Conservation (phyloP, 768 basidiomycete species). For the Tremella fuciformis region DNA sequence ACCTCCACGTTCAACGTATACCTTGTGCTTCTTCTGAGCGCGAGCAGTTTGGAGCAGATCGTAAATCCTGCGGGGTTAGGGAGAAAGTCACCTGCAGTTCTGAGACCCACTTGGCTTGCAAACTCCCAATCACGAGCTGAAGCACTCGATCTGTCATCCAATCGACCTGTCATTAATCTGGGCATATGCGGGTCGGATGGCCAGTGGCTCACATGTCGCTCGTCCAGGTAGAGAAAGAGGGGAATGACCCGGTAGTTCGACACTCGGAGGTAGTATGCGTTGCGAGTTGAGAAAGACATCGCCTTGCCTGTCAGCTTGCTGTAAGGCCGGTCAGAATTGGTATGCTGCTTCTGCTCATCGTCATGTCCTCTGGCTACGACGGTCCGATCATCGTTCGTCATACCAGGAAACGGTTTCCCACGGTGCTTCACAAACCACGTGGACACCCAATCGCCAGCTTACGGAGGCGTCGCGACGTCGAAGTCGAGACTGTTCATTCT, state of each 20-base stretch:
- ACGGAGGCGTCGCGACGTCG: background rate
- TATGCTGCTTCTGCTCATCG: too few relatives aligned
- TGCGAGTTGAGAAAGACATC: constrained; percentile 70
- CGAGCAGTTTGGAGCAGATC: constrained; percentile 29
- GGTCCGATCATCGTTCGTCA: too few relatives aligned
- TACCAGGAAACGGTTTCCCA: too few relatives aligned
- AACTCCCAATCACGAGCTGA: constrained; percentile 74
- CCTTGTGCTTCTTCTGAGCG: constrained; percentile 62
- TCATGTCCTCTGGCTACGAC: too few relatives aligned
- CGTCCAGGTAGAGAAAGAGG: constrained; percentile 82
- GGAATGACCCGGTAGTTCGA: constrained; percentile 72
- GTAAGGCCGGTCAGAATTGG: too few relatives aligned
- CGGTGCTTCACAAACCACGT: background rate
- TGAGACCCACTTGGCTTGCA: constrained; percentile 65
- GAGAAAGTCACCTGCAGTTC: constrained; percentile 54
- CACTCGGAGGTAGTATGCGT: constrained; percentile 77
- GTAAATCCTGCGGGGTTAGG: constrained; percentile 52
- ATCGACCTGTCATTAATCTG: constrained; percentile 47
- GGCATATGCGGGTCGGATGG: background rate
- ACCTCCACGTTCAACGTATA: constrained; percentile 86
- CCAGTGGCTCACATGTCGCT: constrained; percentile 61
- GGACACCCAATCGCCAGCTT: background rate
- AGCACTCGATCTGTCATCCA: constrained; percentile 87
- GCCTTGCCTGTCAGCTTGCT: too few relatives aligned
- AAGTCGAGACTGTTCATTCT: background rate